Percentiles rank a stretch among this genome's conserved stretches.
These are phyloP conservation scores for Tetracentron sinense DNA, from an alignment of 164 flowering plant genomes.

Conservation along the genomic window DNA sequence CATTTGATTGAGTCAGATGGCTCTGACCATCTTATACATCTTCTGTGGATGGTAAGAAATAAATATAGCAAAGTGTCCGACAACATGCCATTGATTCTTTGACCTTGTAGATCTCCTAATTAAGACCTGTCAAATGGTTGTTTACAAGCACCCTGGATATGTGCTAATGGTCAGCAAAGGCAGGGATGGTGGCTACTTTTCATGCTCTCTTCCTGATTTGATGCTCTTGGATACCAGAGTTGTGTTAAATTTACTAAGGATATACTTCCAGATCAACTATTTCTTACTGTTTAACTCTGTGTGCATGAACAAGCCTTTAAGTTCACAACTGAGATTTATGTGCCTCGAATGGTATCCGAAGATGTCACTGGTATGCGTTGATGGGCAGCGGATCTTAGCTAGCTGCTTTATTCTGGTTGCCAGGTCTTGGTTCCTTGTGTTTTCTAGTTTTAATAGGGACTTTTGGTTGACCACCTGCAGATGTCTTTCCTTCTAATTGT, in stretches of 20 bases:
- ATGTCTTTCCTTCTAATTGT: too few relatives aligned
- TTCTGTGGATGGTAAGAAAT: background rate
- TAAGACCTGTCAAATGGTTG: background rate
- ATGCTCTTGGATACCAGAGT: background rate
- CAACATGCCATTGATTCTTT: background rate
- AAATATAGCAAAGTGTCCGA: too few relatives aligned
- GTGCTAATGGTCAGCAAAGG: background rate
- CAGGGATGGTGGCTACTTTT: background rate
- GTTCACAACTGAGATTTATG: background rate
- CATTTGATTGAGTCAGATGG: background rate
- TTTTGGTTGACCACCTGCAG: too few relatives aligned
- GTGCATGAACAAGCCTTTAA: background rate
- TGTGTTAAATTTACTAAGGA: background rate
- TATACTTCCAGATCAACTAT: background rate
- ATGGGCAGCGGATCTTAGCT: too few relatives aligned
- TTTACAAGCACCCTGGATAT: background rate
- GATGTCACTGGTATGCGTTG: too few relatives aligned
- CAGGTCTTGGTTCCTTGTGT: too few relatives aligned
- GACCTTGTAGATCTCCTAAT: background rate
- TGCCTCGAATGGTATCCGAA: too few relatives aligned
- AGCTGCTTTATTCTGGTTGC: too few relatives aligned
- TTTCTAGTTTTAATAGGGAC: too few relatives aligned
- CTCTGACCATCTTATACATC: background rate
- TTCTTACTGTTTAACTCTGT: background rate
- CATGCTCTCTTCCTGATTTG: background rate